Evolutionary conservation across 805 yeast genomes (phyloP).

Genomic region (Starmera quercuum): DNA sequence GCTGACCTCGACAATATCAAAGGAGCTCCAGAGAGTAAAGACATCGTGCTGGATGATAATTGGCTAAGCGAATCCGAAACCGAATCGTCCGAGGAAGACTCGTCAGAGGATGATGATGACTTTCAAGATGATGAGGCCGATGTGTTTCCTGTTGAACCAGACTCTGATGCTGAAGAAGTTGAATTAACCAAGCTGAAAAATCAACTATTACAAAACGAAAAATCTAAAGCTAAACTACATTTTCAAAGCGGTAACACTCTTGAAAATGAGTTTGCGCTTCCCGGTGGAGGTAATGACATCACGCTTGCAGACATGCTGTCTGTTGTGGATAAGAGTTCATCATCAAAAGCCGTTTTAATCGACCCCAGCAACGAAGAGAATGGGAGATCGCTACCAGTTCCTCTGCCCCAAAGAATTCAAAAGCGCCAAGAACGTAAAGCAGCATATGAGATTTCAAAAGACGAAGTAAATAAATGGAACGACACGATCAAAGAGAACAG

Average conservation of each 20-base stretch:
- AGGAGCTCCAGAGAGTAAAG: slow-evolving; percentile 18
- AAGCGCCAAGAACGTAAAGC: slow-evolving; percentile 80
- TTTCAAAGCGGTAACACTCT: slow-evolving; percentile 44
- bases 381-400: slow-evolving; percentile 56
- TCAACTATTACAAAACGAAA: slow-evolving; percentile 27
- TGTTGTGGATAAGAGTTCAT: slow-evolving; percentile 43
- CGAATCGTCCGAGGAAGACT: slow-evolving; percentile 15
- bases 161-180: slow-evolving; percentile 41
- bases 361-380: slow-evolving; percentile 27
- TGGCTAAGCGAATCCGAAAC: slow-evolving; percentile 18
- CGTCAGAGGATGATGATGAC: slow-evolving; percentile 19
- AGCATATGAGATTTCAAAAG: slow-evolving; percentile 83
- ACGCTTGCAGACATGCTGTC: slow-evolving; percentile 71
- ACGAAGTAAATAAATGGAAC: slow-evolving; percentile 83
- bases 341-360: slow-evolving; percentile 43
- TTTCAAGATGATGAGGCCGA: slow-evolving; percentile 20
- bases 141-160: slow-evolving; percentile 38
- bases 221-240: slow-evolving; percentile 33
- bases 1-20: slow-evolving; percentile 27
- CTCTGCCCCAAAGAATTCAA: slow-evolving; percentile 81
- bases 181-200: slow-evolving; percentile 45
- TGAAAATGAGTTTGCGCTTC: slow-evolving; percentile 66
- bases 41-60: slow-evolving; percentile 14
- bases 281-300: slow-evolving; percentile 51
- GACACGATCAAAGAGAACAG: slow-evolving; percentile 74